A percentile compares a stretch with the other conserved stretches of the same genome.
Evolutionary conservation across 257 asterid species (phyloP).

Genomic region (Rubia yunnanensis): DNA sequence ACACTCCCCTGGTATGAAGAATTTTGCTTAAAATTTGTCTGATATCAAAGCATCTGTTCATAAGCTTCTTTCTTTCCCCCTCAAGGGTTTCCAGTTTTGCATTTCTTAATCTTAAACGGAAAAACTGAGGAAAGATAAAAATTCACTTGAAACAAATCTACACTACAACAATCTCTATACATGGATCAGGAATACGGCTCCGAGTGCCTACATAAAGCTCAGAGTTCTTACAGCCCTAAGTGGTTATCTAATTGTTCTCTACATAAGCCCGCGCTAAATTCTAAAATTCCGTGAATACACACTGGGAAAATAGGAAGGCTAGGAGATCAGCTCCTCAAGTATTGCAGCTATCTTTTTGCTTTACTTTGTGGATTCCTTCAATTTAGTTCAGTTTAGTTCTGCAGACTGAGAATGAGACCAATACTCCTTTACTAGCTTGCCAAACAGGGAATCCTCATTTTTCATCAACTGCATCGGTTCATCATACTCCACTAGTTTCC

Average conservation of each 20-base stretch:
- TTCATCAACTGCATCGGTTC: conserved; percentile 73
- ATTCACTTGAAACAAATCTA: background rate
- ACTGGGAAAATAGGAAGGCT: background rate
- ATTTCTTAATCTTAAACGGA: background rate
- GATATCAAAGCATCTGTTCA: background rate
- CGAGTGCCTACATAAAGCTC: background rate
- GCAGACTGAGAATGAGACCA: conserved; percentile 64
- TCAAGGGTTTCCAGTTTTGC: background rate
- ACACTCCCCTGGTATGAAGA: too few relatives aligned
- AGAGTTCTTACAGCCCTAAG: background rate
- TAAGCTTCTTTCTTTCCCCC: background rate
- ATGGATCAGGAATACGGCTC: background rate
- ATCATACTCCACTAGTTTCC: conserved; percentile 72
- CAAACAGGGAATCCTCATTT: conserved; percentile 61
- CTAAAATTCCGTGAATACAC: background rate
- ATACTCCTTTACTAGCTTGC: conserved; percentile 79
- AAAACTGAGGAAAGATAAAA: too few relatives aligned
- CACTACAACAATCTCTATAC: background rate
- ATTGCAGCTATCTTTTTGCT: background rate
- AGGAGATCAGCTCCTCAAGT: background rate
- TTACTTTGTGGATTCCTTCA: background rate
- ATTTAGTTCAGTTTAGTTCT: conserved; percentile 23
- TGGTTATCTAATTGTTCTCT: background rate
- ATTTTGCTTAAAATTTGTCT: background rate
- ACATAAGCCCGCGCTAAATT: background rate